Evolutionary conservation across 495 filamentous ascomycete species (phyloP), one percentile per base, ranked within the genome.

Genomic region (Aspergillus avenaceus): DNA sequence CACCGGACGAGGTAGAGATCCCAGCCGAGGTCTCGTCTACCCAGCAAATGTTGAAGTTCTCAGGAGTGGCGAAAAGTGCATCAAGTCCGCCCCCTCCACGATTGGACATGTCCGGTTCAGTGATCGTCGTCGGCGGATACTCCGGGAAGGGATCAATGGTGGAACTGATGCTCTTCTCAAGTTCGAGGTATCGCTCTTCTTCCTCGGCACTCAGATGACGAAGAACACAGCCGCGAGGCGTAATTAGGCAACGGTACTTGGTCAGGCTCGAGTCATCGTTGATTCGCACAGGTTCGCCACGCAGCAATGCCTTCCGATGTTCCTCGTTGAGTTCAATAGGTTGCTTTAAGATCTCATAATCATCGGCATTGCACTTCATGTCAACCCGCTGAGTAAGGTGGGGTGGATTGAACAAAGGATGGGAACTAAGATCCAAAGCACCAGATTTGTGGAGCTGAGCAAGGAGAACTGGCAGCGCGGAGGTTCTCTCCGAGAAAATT

Each of bases 181-280:
- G 75, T 45, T 81, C 74, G 12, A 97, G 69, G 50, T 88, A 92
- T 8, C 84, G 79, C 19, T 86, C 76, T 52, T 95, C 90, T 59
- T 95, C 87, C 24, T 87, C 85, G 12, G 75, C 61, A 9, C 79
- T 85, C 18, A 98, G 72, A 53, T 90, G 88, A 29, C 82, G 82
- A 23, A 97, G 74, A 46, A 87, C 85, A 47, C 84, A 82, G 4
- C 90, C 90, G 49, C 86, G 84, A 3, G 91, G 88, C 1, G 87
- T 91, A 44, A 93, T 82, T 40, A 93, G 69, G 24, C 65, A 70
- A n/a, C 69, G 63, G 25, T 76, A 62, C 36, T 79, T 72, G 21
- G 72, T 62, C 18, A 66, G 53, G 37, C 59, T 65, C 18, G 65
- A 59, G 16, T 67, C 63, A 13, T 48, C 40, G 14, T 67, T 61